Evolutionary conservation across 108 stramenopile species (phyloP).

Genomic region (Parietichytrium sp.): DNA sequence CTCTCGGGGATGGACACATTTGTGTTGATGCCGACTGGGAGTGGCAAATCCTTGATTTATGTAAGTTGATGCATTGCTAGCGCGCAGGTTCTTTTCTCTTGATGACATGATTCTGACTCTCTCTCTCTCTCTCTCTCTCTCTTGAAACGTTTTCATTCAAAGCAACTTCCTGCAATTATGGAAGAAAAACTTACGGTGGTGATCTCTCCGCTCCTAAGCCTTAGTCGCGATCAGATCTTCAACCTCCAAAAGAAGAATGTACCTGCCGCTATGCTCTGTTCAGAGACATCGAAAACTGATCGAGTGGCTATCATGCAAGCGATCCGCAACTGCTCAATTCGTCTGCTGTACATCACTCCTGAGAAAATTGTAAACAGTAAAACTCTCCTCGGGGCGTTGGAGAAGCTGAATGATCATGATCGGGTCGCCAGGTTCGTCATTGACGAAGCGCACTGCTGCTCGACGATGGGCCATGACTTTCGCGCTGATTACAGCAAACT

Average conservation of each 20-base stretch:
- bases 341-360: constrained; percentile 96
- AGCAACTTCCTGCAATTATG: constrained; percentile 95
- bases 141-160: too few species aligned
- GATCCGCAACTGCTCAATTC: constrained; percentile 61
- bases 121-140: neutral
- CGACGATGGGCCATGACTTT: constrained; percentile 92
- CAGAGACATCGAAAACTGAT: constrained; percentile 77
- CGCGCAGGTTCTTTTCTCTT: neutral
- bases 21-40: constrained; percentile 97
- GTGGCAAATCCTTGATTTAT: constrained; percentile 90
- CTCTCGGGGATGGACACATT: constrained; percentile 87
- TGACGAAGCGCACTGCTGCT: constrained; percentile 95
- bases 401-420: constrained; percentile 60
- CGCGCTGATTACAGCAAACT: constrained; percentile 84
- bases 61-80: neutral
- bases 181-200: constrained; percentile 86
- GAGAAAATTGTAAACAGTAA: constrained; percentile 82
- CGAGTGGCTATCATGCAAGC: constrained; percentile 63
- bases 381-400: constrained; percentile 71
- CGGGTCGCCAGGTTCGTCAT: constrained; percentile 91
- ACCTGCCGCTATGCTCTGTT: constrained; percentile 74
- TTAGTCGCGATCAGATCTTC: constrained; percentile 96
- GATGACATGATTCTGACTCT: neutral
- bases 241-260: constrained; percentile 78
- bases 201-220: constrained; percentile 86